Percentiles rank a stretch among this genome's conserved stretches.
phyloP scores from a whole-genome alignment of 2,329 filamentous ascomycete species.

The Nannizziopsis arthrosporioides region DNA sequence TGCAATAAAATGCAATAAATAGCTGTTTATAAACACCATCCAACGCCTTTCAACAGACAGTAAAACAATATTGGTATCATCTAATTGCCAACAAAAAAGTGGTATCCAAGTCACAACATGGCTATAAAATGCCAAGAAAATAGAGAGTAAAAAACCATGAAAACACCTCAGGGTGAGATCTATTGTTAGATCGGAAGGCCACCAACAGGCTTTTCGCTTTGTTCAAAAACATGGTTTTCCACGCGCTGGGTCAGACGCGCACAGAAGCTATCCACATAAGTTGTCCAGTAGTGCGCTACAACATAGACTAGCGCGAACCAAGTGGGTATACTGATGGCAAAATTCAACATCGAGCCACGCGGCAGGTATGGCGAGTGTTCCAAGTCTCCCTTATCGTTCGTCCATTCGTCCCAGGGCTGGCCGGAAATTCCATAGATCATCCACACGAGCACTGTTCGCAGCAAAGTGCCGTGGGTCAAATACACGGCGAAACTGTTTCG shows the following conservation, averaged over 20 bases:
- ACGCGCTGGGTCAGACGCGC: slow-evolving; percentile 39
- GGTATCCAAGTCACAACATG: not conserved
- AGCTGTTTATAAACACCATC: no score
- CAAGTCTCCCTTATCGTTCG: slow-evolving; percentile 31
- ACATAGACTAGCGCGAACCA: slow-evolving; percentile 40
- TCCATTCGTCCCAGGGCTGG: slow-evolving; percentile 33
- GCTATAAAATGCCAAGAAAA: not conserved
- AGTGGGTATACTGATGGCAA: slow-evolving; percentile 35
- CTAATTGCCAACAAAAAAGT: not conserved
- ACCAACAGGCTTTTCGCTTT: slow-evolving; percentile 26
- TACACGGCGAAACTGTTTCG: slow-evolving; percentile 46
- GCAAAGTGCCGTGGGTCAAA: slow-evolving; percentile 43
- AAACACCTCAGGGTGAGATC: not conserved
- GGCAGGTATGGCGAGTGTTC: slow-evolving; percentile 35
- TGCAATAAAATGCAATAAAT: no score
- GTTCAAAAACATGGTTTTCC: slow-evolving; percentile 39
- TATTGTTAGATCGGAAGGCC: not conserved
- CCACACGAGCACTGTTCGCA: slow-evolving; percentile 42
- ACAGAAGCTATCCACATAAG: slow-evolving; percentile 42
- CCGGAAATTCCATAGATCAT: slow-evolving; percentile 43
- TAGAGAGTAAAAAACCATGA: not conserved
- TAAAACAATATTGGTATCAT: no score
- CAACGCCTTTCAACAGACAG: no score
- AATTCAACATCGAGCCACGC: slow-evolving; percentile 30
- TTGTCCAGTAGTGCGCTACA: slow-evolving; percentile 41